A percentile compares a stretch with the other conserved stretches of the same genome.
These are phyloP conservation scores for Syzygium aqueum DNA, from an alignment of 345 rosid genomes.

Conservation along the genomic window DNA sequence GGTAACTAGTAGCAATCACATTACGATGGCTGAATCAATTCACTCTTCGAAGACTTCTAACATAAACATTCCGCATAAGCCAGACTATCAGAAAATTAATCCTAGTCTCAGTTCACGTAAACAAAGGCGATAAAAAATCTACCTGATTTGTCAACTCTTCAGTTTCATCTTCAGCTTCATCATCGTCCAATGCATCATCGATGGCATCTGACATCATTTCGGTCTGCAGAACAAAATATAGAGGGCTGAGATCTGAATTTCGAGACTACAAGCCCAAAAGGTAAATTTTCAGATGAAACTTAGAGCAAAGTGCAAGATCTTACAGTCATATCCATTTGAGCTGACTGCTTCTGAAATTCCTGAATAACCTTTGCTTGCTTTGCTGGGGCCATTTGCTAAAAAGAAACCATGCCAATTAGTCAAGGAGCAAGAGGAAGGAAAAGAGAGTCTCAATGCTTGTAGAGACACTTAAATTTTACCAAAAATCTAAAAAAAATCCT, in stretches of 20 bases:
- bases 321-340: conserved; percentile 97
- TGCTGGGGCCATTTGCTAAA: conserved; percentile 94
- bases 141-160: conserved; percentile 96
- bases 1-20: background rate
- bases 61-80: background rate
- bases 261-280: background rate
- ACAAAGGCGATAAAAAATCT: background rate
- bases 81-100: background rate
- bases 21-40: background rate
- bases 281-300: background rate
- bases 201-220: conserved; percentile 97
- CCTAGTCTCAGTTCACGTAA: background rate
- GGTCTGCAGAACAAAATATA: conserved; percentile 36
- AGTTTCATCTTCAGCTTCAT: conserved; percentile 93
- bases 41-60: background rate
- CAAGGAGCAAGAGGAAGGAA: background rate
- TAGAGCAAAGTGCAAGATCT: conserved; percentile 17
- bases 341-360: conserved; percentile 94
- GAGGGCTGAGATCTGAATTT: conserved; percentile 6
- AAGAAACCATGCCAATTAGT: conserved; percentile 1
- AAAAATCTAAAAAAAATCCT: background rate
- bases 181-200: conserved; percentile 81
- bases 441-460: background rate
- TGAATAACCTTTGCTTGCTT: conserved; percentile 67
- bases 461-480: background rate